Evolutionary conservation across 2,329 filamentous ascomycete genomes (phyloP), one percentile per base, ranked within the genome.

Genomic region (Sporothrix pseudoabietina): DNA sequence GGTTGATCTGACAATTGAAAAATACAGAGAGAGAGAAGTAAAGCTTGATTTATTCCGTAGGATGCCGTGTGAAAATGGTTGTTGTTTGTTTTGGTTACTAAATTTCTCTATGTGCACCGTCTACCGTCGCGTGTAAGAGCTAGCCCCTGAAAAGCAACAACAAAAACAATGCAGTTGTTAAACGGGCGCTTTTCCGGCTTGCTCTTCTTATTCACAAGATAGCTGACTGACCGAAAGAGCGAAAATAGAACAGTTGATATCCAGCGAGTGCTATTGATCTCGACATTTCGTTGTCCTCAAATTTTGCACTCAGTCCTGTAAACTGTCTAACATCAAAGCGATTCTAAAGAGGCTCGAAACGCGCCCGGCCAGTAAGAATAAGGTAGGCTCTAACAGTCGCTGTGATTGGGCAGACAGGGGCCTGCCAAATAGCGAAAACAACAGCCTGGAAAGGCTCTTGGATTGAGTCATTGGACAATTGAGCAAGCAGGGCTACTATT

Each of bases 91-190:
- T n/a, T 30, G 22, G 14, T 26, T 9, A 55, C 9, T n/a, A 8
- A 7, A 26, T 8, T 55, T 55, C 14, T 1, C 4, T 35, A 35
- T 35, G 35, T 35, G 52, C 22, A 30, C 52, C 4, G 22, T 30
- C 30, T 10, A 5, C 61, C 8, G 61, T 41, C 61, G 61, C 61
- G 61, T 66, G 61, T 47, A 5, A 14, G 59, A 7, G n/a, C 6
- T 26, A 65, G 59, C 59, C 61, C 39, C 61, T 47, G 61, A 44
- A 41, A 47, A 47, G 39, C 22, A 66, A 44, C 39, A 66, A 66
- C 61, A 69, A 41, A 41, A 55, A 69, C 30, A 69, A 69, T 39
- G 66, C 22, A 22, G 41, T 9, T 35, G n/a, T 19, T 26, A 7
- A 16, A 19, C 16, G 9, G n/a, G 1, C 41, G 30, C 61, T 47